These are phyloP conservation scores for Carex arenaria DNA, from an alignment of 202 grass and related monocot genomes.

Conservation along the genomic window DNA sequence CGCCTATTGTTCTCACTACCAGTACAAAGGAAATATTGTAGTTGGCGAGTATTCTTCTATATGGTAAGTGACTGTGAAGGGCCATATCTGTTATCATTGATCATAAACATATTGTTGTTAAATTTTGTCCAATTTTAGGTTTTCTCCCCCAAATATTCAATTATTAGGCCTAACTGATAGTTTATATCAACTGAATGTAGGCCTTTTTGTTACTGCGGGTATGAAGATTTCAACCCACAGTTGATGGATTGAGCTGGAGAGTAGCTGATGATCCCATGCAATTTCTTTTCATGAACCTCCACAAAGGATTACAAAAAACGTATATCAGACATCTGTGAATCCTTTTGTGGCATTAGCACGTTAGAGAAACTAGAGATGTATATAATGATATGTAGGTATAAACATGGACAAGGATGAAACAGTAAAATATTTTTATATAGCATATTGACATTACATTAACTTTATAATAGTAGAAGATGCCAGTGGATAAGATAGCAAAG, in stretches of 20 bases:
- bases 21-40: not conserved
- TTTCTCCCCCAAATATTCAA: not conserved
- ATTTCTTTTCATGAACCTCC: not conserved
- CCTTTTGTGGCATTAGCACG: not conserved
- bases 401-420: not conserved
- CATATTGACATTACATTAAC: not conserved
- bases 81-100: not conserved
- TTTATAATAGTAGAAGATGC: not conserved
- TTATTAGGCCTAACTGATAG: not conserved
- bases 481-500: not conserved
- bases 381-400: slow-evolving; percentile 5
- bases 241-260: not conserved
- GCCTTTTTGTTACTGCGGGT: not conserved
- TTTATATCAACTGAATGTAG: not conserved
- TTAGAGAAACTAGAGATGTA: not conserved
- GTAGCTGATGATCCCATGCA: not conserved
- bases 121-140: not conserved
- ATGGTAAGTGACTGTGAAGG: not conserved
- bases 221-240: not conserved
- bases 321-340: not conserved
- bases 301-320: not conserved
- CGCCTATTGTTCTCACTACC: not conserved
- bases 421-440: not conserved
- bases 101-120: not conserved
- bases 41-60: not conserved